A percentile compares a stretch with the other conserved stretches of the same genome.
Evolutionary conservation across 2,329 filamentous ascomycete genomes (phyloP).

Genomic region (Colletotrichum australisinense): DNA sequence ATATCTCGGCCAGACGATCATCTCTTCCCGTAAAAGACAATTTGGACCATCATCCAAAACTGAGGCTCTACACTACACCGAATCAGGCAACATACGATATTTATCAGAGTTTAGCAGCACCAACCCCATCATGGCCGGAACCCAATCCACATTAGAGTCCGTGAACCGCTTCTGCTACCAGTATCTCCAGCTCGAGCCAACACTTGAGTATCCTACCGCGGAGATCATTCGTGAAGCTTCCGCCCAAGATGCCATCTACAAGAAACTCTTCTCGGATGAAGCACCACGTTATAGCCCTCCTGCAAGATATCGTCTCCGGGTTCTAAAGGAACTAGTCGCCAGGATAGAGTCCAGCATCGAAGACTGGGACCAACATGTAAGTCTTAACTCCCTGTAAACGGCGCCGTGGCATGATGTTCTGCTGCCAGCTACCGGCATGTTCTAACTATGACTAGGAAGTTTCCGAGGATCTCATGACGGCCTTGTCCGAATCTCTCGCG

Average conservation of each 20-base stretch:
- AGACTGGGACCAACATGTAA: conserved; percentile 90
- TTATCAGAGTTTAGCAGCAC: not conserved
- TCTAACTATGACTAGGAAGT: conserved; percentile 71
- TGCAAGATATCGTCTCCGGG: conserved; percentile 74
- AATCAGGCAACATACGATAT: conserved; percentile 14
- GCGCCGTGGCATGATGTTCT: conserved; percentile 9
- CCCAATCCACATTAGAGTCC: not conserved
- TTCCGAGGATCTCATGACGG: conserved; percentile 81
- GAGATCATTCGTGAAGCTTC: conserved; percentile 67
- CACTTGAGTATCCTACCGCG: conserved; percentile 72
- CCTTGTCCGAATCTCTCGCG: conserved; percentile 73
- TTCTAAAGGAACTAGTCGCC: conserved; percentile 78
- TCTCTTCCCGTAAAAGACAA: no score
- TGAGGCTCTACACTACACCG: not conserved
- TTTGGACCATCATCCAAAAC: not conserved
- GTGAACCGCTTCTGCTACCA: conserved; percentile 74
- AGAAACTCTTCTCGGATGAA: conserved; percentile 72
- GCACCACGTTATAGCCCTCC: conserved; percentile 70
- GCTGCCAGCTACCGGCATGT: not conserved
- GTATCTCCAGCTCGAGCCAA: conserved; percentile 79
- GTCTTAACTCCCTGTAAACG: conserved; percentile 45
- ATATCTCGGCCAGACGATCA: no score
- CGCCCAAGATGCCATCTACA: conserved; percentile 76
- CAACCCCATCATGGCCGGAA: not conserved
- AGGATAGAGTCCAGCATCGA: conserved; percentile 80